A percentile compares a stretch with the other conserved stretches of the same genome.
Evolutionary conservation across 1,139 yeast species (phyloP).

Genomic region (Waltiozyma sp.): DNA sequence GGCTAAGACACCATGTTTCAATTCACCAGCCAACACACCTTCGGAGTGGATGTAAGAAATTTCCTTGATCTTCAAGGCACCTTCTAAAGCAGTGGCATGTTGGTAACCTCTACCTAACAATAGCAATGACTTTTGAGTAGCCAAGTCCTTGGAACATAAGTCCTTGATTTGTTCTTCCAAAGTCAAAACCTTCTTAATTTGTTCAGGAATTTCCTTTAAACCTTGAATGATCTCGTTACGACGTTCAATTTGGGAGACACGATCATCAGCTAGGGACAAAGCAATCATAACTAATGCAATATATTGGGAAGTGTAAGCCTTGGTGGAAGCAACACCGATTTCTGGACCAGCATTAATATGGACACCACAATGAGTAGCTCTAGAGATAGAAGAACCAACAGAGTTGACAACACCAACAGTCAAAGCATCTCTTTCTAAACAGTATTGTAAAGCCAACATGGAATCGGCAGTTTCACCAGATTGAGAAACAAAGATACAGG

Average conservation of each 20-base stretch:
- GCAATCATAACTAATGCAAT: conserved; percentile 98
- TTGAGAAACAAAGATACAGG: conserved; percentile 95
- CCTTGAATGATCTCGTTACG: conserved; percentile 84
- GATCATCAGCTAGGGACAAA: conserved; percentile 82
- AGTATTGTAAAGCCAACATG: conserved; percentile 91
- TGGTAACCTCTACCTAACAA: conserved; percentile 97
- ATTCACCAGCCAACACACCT: conserved; percentile 98
- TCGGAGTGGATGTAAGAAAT: conserved; percentile 98
- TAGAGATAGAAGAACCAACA: conserved; percentile 93
- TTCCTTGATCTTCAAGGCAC: conserved; percentile 96
- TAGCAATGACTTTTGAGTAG: conserved; percentile 76
- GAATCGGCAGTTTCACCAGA: conserved; percentile 99
- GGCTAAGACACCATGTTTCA: conserved; percentile 97
- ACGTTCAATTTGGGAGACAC: conserved; percentile 65
- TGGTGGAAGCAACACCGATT: conserved; percentile 99
- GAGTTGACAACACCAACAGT: conserved; percentile 93
- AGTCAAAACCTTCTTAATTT: conserved; percentile 65
- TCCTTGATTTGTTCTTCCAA: conserved; percentile 67
- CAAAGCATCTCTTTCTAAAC: conserved; percentile 93
- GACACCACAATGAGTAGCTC: conserved; percentile 97
- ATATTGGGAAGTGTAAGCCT: conserved; percentile 97
- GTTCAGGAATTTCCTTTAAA: conserved; percentile 72
- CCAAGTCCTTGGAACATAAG: conserved; percentile 62
- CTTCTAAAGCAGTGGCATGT: conserved; percentile 94
- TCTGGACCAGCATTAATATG: conserved; percentile 99